Base-by-base conservation (phyloP, 2,329 filamentous ascomycete species). In the Aspergillus sp. region DNA sequence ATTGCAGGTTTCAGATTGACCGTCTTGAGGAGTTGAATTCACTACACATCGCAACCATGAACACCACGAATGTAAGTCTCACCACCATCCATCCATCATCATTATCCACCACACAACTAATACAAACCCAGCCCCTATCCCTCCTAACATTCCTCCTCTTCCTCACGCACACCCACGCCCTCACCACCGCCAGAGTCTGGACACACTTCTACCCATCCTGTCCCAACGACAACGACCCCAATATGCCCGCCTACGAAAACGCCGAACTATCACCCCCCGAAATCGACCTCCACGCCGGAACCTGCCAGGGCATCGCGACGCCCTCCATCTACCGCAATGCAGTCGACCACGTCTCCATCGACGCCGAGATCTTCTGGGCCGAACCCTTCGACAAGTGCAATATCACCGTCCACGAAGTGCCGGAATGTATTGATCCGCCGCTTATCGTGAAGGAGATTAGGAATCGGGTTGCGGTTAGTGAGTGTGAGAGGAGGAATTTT, bases 391-490 rank as follows among this genome's bases (percentile, higher is more conserved):
- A 54, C 12, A 44, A 47, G 11, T 67, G 64, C 51, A 60, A 56
- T 10, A 57, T 66, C 43, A 56, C 61, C 27, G 42, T 67, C 1
- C 58, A 65, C 43, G 62, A 67, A 35, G 52, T 58, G 1, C 58
- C 63, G 1, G 61, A 53, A 2, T 67, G 64, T 33, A 46, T 57
- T 5, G 60, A 64, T 33, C 39, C 47, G 4, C 58, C 63, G 1
- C 50, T 66, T 0, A 46, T 66, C 37, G 48, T 37, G 13, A 43
- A 56, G 27, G 47, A 52, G 7, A 42, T 64, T 2, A 43, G 42
- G 43, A 38, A 52, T 27, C 48, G 53, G 5, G 48, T 53, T 2
- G 59, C 48, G 35, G 34, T 56, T 3, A 64, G 60, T 40, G 43
- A 44, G 5, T 67, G 64, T 35, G 44, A 43, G 33, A 29, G 39